phyloP scores from a whole-genome alignment of 805 yeast species.

The Tetrapisispora pingtungensis region DNA sequence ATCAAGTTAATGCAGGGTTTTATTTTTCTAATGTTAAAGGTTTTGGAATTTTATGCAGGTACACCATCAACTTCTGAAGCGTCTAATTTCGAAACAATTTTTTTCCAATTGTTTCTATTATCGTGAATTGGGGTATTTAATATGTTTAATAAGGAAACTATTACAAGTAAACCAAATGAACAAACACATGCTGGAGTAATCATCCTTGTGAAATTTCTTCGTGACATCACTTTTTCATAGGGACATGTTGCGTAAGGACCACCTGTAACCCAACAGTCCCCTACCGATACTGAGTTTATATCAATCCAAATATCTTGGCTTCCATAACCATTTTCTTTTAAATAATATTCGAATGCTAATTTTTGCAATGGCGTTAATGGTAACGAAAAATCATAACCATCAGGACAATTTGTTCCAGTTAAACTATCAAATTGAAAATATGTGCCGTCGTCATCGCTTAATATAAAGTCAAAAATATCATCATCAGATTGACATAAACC shows the following conservation, averaged over 20 bases:
- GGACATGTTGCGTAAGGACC: slow-evolving; percentile 76
- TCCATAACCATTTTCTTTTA: slow-evolving; percentile 5
- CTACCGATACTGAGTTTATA: slow-evolving; percentile 62
- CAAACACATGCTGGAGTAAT: slow-evolving; percentile 59
- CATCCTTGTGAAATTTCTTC: slow-evolving; percentile 49
- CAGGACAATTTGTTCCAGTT: slow-evolving; percentile 29
- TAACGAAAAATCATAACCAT: slow-evolving; percentile 31
- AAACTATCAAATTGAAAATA: slow-evolving; percentile 36
- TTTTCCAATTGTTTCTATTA: slow-evolving; percentile 58
- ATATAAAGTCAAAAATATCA: slow-evolving; percentile 36
- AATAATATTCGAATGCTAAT: slow-evolving; percentile 13
- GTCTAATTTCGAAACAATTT: slow-evolving; percentile 42
- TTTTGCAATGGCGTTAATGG: slow-evolving; percentile 47
- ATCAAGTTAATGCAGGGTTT: neutral
- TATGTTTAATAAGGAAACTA: slow-evolving; percentile 47
- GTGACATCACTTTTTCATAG: slow-evolving; percentile 46
- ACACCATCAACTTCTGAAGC: slow-evolving; percentile 76
- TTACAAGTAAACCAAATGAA: slow-evolving; percentile 40
- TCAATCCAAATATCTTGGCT: slow-evolving; percentile 52
- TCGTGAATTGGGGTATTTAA: slow-evolving; percentile 59
- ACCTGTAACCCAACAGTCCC: slow-evolving; percentile 77
- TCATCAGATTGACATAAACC: slow-evolving; percentile 46
- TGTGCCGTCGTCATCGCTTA: slow-evolving; percentile 26
- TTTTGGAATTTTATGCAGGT: slow-evolving; percentile 44
- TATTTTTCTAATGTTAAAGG: no score